Percentiles rank a stretch among this genome's conserved stretches.
phyloP scores from a whole-genome alignment of 2,329 filamentous ascomycete species.

The Domatiomyces catenatus region DNA sequence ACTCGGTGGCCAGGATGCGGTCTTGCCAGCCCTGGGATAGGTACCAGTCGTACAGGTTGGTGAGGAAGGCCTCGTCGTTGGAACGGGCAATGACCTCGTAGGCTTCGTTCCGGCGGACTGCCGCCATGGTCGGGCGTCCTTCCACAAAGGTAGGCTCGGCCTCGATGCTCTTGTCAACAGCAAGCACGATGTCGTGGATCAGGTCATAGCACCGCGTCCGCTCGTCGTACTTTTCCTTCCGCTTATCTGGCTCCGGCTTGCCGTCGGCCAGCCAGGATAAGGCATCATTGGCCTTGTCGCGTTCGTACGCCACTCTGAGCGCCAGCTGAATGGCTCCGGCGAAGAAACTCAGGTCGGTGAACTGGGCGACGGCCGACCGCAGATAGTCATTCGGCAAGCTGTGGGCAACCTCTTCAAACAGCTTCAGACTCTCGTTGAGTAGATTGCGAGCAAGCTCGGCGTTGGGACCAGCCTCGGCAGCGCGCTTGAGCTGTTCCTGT shows the following conservation, averaged over 20 bases:
- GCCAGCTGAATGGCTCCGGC: slow-evolving; percentile 84
- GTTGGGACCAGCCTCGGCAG: slow-evolving; percentile 60
- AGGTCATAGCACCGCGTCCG: slow-evolving; percentile 71
- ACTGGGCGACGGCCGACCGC: slow-evolving; percentile 61
- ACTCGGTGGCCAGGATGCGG: slow-evolving; percentile 68
- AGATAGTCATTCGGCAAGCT: slow-evolving; percentile 70
- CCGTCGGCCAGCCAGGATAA: slow-evolving; percentile 78
- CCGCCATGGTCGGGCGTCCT: slow-evolving; percentile 58
- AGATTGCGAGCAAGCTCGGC: slow-evolving; percentile 62
- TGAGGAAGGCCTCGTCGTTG: slow-evolving; percentile 86
- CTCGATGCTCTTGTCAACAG: slow-evolving; percentile 57
- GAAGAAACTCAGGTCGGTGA: slow-evolving; percentile 71
- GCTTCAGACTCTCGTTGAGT: slow-evolving; percentile 71
- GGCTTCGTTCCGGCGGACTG: slow-evolving; percentile 70
- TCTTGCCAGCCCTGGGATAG: slow-evolving; percentile 71
- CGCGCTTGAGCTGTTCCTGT: slow-evolving; percentile 82
- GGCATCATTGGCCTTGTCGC: slow-evolving; percentile 74
- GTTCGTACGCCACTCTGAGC: slow-evolving; percentile 65
- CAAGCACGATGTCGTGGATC: slow-evolving; percentile 65
- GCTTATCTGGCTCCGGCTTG: slow-evolving; percentile 54
- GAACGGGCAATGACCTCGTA: slow-evolving; percentile 82
- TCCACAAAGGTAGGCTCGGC: slow-evolving; percentile 59
- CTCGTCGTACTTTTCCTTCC: slow-evolving; percentile 50
- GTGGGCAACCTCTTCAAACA: slow-evolving; percentile 79
- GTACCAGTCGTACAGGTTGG: slow-evolving; percentile 97